Base-by-base conservation (phyloP, 1,284 basidiomycete genomes). In the Clitocybe nebularis region DNA sequence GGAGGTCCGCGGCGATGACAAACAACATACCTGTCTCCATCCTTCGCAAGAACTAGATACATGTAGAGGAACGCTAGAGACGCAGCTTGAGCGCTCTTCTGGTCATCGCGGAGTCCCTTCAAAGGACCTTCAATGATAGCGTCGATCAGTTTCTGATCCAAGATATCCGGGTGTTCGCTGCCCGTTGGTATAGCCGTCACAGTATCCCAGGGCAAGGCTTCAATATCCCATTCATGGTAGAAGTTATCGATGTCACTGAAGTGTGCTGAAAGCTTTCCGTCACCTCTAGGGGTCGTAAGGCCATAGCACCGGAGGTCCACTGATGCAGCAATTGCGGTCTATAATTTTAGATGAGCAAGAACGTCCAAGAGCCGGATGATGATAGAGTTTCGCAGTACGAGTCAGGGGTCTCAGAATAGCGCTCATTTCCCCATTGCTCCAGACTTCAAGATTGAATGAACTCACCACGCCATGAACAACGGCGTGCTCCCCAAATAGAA, bases 401-500 rank as follows among this genome's bases (percentile, higher is more conserved):
- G 26, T 44, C 26, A 45, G 47, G 45, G 35, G 35, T 28, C 22
- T 26, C 9, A 21, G 10, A 20, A 19, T 14, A 23, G 26, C 16
- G 19, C n/a, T 11, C 26, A 19, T 10, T 33, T 45, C 13, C 39
- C 41, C 16, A 32, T 32, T 29, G 19, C 13, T 22, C 35, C 8
- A 39, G 35, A 5, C 39, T 17, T 25, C 30, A 21, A 20, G 26
- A 25, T 11, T 28, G 25, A 47, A 23, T 47, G 43, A 10, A 79
- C 89, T 75, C 62, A 92, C 90, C 42, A 94, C 89, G 43, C 96
- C 96, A 62, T 99, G 89, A 16, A 99, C 96, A 41, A 99, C 96
- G 11, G 96, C 96, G 66, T 99, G 96, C 68, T 99, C 96, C 41
- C 96, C 96, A 54, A 99, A 99, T 45, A 99, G 66, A 53, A 99